Percentiles rank a stretch among this genome's conserved stretches.
These are phyloP conservation scores for Curvularia spicifera DNA, from an alignment of 2,329 filamentous ascomycete species.

Conservation along the genomic window DNA sequence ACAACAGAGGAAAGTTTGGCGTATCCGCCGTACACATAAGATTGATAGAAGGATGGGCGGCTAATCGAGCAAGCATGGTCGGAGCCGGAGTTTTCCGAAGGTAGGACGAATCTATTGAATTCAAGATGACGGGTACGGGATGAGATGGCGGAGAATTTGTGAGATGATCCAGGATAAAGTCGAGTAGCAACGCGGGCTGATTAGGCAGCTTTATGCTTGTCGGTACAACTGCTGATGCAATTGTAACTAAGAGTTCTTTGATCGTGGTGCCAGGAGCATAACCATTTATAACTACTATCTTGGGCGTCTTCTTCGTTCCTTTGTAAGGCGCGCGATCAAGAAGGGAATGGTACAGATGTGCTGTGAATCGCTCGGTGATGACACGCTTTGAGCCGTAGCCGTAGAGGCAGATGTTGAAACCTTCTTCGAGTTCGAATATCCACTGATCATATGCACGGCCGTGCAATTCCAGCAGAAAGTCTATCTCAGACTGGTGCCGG, in stretches of 20 bases:
- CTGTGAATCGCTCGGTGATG: constrained; percentile 77
- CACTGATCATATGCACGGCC: constrained; percentile 86
- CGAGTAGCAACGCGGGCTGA: constrained; percentile 72
- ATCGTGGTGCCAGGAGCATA: constrained; percentile 72
- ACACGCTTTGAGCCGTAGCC: constrained; percentile 88
- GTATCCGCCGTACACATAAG: constrained; percentile 85
- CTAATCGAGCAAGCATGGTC: constrained; percentile 75
- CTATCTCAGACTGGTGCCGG: constrained; percentile 71
- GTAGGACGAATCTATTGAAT: constrained; percentile 82
- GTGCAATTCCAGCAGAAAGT: constrained; percentile 76
- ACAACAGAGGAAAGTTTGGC: constrained; percentile 84
- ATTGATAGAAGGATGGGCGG: constrained; percentile 72
- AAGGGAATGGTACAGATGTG: constrained; percentile 65
- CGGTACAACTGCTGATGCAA: constrained; percentile 68
- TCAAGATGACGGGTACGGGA: constrained; percentile 72
- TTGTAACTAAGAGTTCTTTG: constrained; percentile 71
- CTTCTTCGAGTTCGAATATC: constrained; percentile 85
- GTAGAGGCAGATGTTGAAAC: constrained; percentile 84
- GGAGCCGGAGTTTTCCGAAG: constrained; percentile 76
- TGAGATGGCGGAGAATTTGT: constrained; percentile 48
- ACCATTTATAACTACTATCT: constrained; percentile 86
- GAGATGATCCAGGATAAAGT: constrained; percentile 69
- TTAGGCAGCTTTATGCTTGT: constrained; percentile 63
- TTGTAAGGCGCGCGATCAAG: constrained; percentile 34
- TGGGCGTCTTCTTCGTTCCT: constrained; percentile 53